Base-by-base conservation (phyloP, 2,329 filamentous ascomycete species). In the Pseudogymnoascus destructans region DNA sequence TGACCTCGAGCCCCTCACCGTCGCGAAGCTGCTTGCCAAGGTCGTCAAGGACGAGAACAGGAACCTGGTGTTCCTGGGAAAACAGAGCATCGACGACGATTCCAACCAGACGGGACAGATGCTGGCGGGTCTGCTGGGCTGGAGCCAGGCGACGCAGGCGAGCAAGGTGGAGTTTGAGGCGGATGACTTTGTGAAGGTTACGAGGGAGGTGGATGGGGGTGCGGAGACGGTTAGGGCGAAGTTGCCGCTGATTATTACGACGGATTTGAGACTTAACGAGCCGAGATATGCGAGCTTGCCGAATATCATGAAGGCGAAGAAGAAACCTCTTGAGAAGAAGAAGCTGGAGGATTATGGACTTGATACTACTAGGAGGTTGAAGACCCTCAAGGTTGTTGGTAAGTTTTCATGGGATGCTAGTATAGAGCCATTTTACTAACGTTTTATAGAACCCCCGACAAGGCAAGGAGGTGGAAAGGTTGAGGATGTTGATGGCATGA, bases 241-340 rank as follows among this genome's bases (percentile, higher is more conserved):
- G 76, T 74, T 98, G 73, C 93, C 93, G 0, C 84, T 97, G 84
- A 77, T 98, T 57, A 87, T 98, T 66, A 98, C 93, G 61, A 95
- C 93, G 62, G 93, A 98, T 76, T 73, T 98, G 74, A 77, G 93
- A 57, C 76, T 98, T 71, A 98, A 98, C 70, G 89, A 95, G 80
- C 93, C 93, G 60, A 79, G 93, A 63, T 98, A 95, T 72, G 93
- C 92, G 19, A 95, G 84, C 73, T 73, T 98, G 80, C 92, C 91
- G 56, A 97, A 97, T 71, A 97, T 98, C 64, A 98, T 98, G 93
- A 98, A 97, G 85, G 93, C 93, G 57, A 98, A 98, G 87, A 98
- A 97, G 87, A 98, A 98, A 86, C 88, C 88, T 69, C 70, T 98
- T 66, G 89, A 93, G 68, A 97, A 96, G 86, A 86, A 89, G 79